These are phyloP conservation scores for Penstemon newberryi DNA, from an alignment of 257 asterid genomes.

Conservation along the genomic window DNA sequence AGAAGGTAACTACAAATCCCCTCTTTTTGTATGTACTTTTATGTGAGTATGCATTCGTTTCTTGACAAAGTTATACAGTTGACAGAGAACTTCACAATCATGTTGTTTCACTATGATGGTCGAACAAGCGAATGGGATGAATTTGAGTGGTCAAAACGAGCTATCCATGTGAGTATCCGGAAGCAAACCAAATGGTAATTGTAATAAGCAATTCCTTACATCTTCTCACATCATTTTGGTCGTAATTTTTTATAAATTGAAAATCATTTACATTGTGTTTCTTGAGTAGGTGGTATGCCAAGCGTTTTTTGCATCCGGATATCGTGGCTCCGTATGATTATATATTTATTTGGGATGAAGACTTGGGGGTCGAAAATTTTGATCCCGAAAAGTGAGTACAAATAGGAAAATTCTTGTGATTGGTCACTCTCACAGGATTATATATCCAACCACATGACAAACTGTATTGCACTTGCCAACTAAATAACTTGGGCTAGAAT, in stretches of 20 bases:
- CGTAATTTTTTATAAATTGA: neutral
- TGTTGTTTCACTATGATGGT: constrained; percentile 91
- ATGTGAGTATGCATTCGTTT: constrained; percentile 17
- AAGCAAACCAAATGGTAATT: constrained; percentile 88
- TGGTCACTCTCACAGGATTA: too few relatives aligned
- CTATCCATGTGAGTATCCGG: constrained; percentile 72
- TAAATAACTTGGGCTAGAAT: too few relatives aligned
- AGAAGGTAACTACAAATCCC: constrained; percentile 49
- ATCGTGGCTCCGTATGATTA: constrained; percentile 82
- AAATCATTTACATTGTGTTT: constrained; percentile 15
- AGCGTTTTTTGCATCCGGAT: constrained; percentile 89
- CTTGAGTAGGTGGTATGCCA: constrained; percentile 87
- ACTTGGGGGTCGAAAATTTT: constrained; percentile 78
- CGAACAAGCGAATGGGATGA: constrained; percentile 92
- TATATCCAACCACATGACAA: too few relatives aligned
- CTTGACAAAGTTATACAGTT: constrained; percentile 54
- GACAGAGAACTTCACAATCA: constrained; percentile 76
- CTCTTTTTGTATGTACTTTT: neutral
- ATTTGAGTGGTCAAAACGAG: constrained; percentile 86
- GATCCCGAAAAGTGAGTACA: constrained; percentile 74
- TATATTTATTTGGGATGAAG: constrained; percentile 92
- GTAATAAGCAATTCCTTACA: constrained; percentile 1
- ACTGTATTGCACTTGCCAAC: too few relatives aligned
- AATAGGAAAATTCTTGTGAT: neutral
- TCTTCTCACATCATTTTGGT: neutral